Percentiles rank a stretch among this genome's conserved stretches.
phyloP scores from a whole-genome alignment of 495 filamentous ascomycete genomes.

The Trichoderma orchidacearum region DNA sequence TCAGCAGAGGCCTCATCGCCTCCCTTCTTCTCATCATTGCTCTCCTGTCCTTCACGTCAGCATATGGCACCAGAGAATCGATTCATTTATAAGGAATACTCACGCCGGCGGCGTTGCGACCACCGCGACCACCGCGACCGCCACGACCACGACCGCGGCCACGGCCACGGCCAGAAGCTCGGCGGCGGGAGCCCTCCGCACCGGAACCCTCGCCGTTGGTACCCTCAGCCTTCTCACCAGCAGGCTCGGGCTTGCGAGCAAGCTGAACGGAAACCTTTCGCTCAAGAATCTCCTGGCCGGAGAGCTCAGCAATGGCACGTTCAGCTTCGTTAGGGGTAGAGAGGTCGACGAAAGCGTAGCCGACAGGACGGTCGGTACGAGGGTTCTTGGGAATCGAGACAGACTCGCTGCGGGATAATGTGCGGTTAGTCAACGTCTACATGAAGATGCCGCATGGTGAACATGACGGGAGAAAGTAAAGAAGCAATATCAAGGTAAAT shows the following conservation, averaged over 20 bases:
- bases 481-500: constrained; percentile 1
- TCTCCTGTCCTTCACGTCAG: constrained; percentile 17
- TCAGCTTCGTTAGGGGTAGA: constrained; percentile 88
- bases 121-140: constrained; percentile 48
- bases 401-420: constrained; percentile 65
- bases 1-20: neutral
- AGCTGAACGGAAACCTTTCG: constrained; percentile 98
- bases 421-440: neutral
- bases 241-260: constrained; percentile 88
- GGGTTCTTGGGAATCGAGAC: constrained; percentile 98
- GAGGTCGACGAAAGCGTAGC: constrained; percentile 97
- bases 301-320: constrained; percentile 84
- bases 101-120: constrained; percentile 64
- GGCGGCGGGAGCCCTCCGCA: constrained; percentile 64
- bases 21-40: constrained; percentile 33
- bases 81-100: constrained; percentile 18
- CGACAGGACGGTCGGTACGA: constrained; percentile 93
- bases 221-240: constrained; percentile 61
- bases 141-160: constrained; percentile 61
- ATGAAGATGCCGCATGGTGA: neutral
- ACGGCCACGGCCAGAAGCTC: constrained; percentile 57
- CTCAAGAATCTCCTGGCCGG: constrained; percentile 90
- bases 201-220: constrained; percentile 52
- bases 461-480: neutral
- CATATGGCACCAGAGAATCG: neutral